Evolutionary conservation across 768 basidiomycete species (phyloP), one percentile per base, ranked within the genome.

Genomic region (Clathrus columnatus): DNA sequence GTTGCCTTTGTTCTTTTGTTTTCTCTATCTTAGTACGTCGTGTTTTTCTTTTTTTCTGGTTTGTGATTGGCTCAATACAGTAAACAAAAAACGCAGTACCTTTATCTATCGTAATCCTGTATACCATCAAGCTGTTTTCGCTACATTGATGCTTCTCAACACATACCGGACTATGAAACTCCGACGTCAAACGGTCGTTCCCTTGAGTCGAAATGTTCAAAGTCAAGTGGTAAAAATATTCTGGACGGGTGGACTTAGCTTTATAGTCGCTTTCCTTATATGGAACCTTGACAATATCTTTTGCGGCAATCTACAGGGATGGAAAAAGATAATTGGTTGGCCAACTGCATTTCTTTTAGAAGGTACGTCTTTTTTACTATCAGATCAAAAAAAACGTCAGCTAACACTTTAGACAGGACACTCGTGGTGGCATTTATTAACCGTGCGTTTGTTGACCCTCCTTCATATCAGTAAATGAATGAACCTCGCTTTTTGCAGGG

Each of bases 241-340:
- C 65, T 64, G 67, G 26, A 73, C 66, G 1, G 88, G 88, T 21
- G 73, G 78, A 6, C 67, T 61, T 1, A 68, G 77, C 7, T 90
- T 89, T 62, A 70, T 74, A 0, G 61, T 80, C 5, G 88, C 84
- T 0, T 90, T 89, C 64, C 65, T 80, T 11, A 69, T 88, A 21
- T 90, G 87, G 87, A 91, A 90, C 63, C 59, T 90, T 59, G 88
- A 91, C 65, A 90, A 89, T 61, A 73, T 85, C 7, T 88, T 84
- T 61, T 91, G 88, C 64, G 71, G 72, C 50, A 66, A 67, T 16
- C 61, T 86, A 47, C 84, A 82, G 7, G 56, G 61, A 7, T 79
- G 78, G 76, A 86, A 85, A 63, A 63, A 73, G 2, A 50, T 60
- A 7, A 45, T 85, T 7, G 82, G 83, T 0, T 85, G 83, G 83